Conservation (phyloP, 768 basidiomycete genomes). For the Chalciporus pseudorubinellus region DNA sequence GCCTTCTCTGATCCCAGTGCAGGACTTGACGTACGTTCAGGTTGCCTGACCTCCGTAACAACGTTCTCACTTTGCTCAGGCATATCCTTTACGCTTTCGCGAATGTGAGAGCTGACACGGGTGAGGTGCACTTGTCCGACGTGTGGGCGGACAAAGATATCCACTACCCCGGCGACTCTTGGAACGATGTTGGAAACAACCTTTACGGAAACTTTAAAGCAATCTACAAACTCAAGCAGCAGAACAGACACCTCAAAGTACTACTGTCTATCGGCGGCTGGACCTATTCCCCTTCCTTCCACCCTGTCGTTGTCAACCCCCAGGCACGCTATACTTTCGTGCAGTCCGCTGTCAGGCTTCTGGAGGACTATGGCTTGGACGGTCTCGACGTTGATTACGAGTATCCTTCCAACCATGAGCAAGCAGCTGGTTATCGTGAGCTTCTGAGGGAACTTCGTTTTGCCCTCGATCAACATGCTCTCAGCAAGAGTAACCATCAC, state of each 20-base stretch:
- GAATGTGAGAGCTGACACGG: slow-evolving; percentile 77
- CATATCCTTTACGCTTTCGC: slow-evolving; percentile 95
- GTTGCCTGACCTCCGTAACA: background rate
- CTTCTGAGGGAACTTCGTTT: slow-evolving; percentile 72
- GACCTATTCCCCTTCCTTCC: slow-evolving; percentile 88
- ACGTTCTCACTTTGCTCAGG: slow-evolving; percentile 35
- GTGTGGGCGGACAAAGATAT: slow-evolving; percentile 96
- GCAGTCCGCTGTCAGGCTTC: slow-evolving; percentile 67
- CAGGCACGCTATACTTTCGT: slow-evolving; percentile 73
- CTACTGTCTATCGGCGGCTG: slow-evolving; percentile 93
- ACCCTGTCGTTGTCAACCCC: slow-evolving; percentile 71
- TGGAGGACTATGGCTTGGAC: slow-evolving; percentile 92
- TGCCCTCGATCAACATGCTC: slow-evolving; percentile 74
- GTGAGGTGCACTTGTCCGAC: slow-evolving; percentile 88
- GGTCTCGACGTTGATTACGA: slow-evolving; percentile 94
- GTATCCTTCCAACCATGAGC: slow-evolving; percentile 75
- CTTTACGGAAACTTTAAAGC: slow-evolving; percentile 96
- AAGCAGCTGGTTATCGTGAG: slow-evolving; percentile 83
- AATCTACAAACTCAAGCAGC: slow-evolving; percentile 86
- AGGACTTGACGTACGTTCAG: slow-evolving; percentile 77
- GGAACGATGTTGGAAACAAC: slow-evolving; percentile 89
- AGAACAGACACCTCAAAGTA: slow-evolving; percentile 74
- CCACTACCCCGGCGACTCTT: slow-evolving; percentile 91
- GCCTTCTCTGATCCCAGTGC: slow-evolving; percentile 76
- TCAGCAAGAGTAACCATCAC: slow-evolving; percentile 56